Base-by-base conservation (phyloP, 129 eudicot species). In the Flaveria sonorensis region DNA sequence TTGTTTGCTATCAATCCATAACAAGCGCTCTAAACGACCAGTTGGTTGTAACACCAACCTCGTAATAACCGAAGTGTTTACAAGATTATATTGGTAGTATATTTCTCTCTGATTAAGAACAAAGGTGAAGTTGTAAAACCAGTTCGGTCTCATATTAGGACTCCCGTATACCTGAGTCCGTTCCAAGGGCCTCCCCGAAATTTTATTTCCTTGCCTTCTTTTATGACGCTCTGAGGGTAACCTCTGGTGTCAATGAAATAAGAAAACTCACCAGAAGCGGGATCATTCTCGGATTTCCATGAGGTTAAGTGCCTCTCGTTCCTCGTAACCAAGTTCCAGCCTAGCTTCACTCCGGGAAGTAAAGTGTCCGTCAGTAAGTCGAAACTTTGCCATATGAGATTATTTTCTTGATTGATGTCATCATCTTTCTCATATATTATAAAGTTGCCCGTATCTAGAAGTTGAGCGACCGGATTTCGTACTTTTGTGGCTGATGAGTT, bases 1-100 rank as follows among this genome's bases (percentile, higher is more conserved):
- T 39, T 73, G 55, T 10, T 19, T 14, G 13, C 67, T 32, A 8
- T 78, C 60, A 10, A 21, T 23, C 86, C 86, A 83, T 30, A 75
- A 23, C 24, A 60, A 63, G n/a, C 48, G 56, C 48, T 74, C 69
- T 13, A 60, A 0, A 10, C 3, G 20, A 46, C 86, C 81, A n/a
- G 11, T 53, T 16, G 83, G 79, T 14, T 51, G 76, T 24, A 83
- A 10, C 13, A 69, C 39, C 24, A 45, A 3, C 77, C 77, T 73
- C 2, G 32, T 20, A 0, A 47, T 8, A 24, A 24, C 32, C 2
- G 69, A 77, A 67, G 3, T 53, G 45, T 77, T 42, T 3, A 32
- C 16, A 11, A 53, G 43, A n/a, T 68, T 40, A 55, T 9, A 15
- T 12, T 28, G 51, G 43, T 8, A 23, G 30, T 42, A 56, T 19